Base-by-base conservation (phyloP, 352 stramenopile species). In the Albugo laibachii region DNA sequence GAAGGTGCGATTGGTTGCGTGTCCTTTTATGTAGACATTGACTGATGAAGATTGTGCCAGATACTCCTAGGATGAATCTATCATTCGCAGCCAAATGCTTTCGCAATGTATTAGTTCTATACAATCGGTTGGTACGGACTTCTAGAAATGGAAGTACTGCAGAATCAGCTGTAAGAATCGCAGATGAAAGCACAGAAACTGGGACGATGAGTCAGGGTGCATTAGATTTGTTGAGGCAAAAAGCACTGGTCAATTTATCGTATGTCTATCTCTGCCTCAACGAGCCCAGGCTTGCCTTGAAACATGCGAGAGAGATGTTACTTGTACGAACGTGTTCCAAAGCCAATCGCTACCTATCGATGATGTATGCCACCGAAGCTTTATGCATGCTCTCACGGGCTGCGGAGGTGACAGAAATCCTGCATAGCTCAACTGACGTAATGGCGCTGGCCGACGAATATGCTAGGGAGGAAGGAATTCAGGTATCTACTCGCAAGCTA, bases 261-360 rank as follows among this genome's bases (percentile, higher is more conserved):
- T 95, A 94, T 54, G 80, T 92, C 36, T 92, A 95, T 58, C 62
- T 95, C 57, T 85, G 72, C 36, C 83, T 95, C 63, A 78, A 91
- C 60, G 80, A 93, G 49, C 83, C 83, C n/a, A 72, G 92, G 21
- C 54, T 89, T n/a, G 78, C 80, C 4, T 76, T 95, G 47, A 72
- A 62, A 48, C 89, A 61, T 36, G 70, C 80, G 13, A 84, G 85
- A 47, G 72, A 89, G 50, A 55, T 94, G 42, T 56, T 92, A 11
- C 54, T 61, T 31, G 45, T 92, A 18, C 55, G 73, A 1, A 67
- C 69, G 15, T 83, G 70, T 48, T 83, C 74, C 13, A 77, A 82
- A 56, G 59, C 67, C 27, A 85, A 85, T 53, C 50, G 61, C 65
- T 91, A 83, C 49, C 51, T 92, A 36, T 72, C 78, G 16, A 75